Base-by-base conservation (phyloP, 495 filamentous ascomycete genomes). In the Thermothielavioides terrestris region DNA sequence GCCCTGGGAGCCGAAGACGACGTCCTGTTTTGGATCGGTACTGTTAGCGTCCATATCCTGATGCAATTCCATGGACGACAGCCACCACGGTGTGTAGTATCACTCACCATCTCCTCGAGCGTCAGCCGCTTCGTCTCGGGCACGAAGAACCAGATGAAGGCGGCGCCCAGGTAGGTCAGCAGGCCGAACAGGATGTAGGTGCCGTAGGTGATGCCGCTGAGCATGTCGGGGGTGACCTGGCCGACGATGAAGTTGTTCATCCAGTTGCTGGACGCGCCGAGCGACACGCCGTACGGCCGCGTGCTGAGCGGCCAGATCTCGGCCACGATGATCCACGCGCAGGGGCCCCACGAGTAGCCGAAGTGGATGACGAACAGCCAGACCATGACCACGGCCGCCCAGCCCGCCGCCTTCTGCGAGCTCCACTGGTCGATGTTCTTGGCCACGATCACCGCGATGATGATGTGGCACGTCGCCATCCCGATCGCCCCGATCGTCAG, bases 361-460 rank as follows among this genome's bases (percentile, higher is more conserved):
- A 90, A 92, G 59, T 88, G 83, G 35, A 87, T 69, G 56, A 89
- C 84, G 58, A 88, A 92, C 25, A 90, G 75, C 76, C 85, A 92
- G 49, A 92, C 84, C 75, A 90, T 88, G 49, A 71, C 80, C 15
- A 88, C 82, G 6, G 83, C 86, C 4, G 73, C 86, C 86, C 86
- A 92, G 0, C 85, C 87, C 6, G 82, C 83, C 0, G 77, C 77
- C 17, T 67, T 60, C 52, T 92, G 78, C 7, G 60, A 56, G 1
- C 64, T 57, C 76, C 85, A 83, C 27, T 71, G 62, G 52, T 80
- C 49, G 5, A 81, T 68, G 65, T 83, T 80, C 46, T 72, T 79
- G 37, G 79, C 86, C 11, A 86, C 73, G 57, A 91, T 83, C 52
- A 78, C 74, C 31, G 84, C 85, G 44, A 92, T 82, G 65, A 89